Percentiles rank a stretch among this genome's conserved stretches.
These are phyloP conservation scores for Botryotinia calthae DNA, from an alignment of 2,329 filamentous ascomycete genomes.

Conservation along the genomic window DNA sequence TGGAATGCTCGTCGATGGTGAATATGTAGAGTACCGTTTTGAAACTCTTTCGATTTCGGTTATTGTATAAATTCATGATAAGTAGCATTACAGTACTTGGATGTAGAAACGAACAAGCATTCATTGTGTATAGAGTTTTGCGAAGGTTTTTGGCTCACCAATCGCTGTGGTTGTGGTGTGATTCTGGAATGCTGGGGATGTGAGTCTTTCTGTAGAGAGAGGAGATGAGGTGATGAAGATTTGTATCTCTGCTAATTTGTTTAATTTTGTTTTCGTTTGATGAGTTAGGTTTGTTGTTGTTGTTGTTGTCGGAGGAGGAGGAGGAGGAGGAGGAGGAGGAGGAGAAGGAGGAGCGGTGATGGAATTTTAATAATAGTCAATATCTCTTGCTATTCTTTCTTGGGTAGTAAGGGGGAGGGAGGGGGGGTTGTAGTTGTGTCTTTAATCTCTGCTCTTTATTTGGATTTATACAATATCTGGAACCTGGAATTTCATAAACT, in stretches of 20 bases:
- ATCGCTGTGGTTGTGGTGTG: neutral
- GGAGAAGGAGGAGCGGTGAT: neutral
- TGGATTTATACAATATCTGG: accelerated
- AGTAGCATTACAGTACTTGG: neutral
- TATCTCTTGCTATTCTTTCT: neutral
- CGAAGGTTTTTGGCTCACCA: neutral
- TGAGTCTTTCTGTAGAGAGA: accelerated
- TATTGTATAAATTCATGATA: neutral
- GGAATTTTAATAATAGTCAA: accelerated
- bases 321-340: too few relatives aligned
- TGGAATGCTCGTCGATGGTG: neutral
- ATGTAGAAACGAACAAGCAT: neutral
- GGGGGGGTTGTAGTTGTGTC: neutral
- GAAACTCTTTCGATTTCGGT: neutral
- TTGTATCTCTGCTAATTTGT: too few relatives aligned
- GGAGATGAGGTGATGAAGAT: accelerated
- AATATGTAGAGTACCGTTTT: neutral
- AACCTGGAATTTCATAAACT: accelerated
- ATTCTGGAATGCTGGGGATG: neutral
- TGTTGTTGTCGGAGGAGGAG: too few relatives aligned
- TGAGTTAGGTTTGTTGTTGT: neutral
- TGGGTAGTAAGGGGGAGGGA: too few relatives aligned
- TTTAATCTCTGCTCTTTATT: neutral
- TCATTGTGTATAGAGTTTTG: accelerated
- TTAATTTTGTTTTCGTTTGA: too few relatives aligned